Conservation (phyloP, 2,329 filamentous ascomycete genomes). For the Pseudogymnoascus sp. region DNA sequence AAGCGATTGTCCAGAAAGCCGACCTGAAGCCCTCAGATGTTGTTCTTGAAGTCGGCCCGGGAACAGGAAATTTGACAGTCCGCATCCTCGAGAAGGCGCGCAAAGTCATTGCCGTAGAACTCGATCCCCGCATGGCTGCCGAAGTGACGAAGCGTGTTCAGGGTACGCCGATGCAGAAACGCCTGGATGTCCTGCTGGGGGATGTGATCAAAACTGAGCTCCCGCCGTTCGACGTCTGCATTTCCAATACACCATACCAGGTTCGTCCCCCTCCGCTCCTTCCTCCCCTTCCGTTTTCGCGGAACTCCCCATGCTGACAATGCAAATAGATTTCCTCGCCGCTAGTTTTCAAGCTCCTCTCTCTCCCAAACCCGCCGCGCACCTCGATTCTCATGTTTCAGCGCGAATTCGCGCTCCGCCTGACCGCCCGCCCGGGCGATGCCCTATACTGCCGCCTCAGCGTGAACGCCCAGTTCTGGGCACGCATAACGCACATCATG, state of each 20-base stretch:
- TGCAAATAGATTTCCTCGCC: conserved; percentile 70
- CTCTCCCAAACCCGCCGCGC: conserved; percentile 73
- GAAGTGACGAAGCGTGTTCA: conserved; percentile 92
- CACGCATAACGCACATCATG: conserved; percentile 67
- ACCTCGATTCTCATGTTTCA: conserved; percentile 93
- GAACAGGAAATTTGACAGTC: conserved; percentile 83
- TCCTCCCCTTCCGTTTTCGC: background rate
- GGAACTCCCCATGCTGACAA: conserved; percentile 18
- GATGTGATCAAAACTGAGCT: conserved; percentile 81
- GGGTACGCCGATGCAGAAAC: conserved; percentile 75
- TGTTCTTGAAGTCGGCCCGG: conserved; percentile 88
- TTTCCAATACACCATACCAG: conserved; percentile 61
- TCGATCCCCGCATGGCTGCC: conserved; percentile 94
- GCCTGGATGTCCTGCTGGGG: conserved; percentile 80
- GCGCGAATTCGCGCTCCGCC: conserved; percentile 83
- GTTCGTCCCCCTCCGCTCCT: conserved; percentile 29
- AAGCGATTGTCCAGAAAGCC: conserved; percentile 79
- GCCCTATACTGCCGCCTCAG: conserved; percentile 83
- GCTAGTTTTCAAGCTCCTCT: conserved; percentile 78
- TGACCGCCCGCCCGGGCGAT: conserved; percentile 84
- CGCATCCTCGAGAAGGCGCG: conserved; percentile 83
- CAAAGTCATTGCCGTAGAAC: conserved; percentile 75
- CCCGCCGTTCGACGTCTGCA: conserved; percentile 75
- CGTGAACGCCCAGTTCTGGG: conserved; percentile 93
- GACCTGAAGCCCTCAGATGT: conserved; percentile 83